A percentile compares a stretch with the other conserved stretches of the same genome.
Conservation (phyloP, 495 filamentous ascomycete species). For the Penicillium ucsense region DNA sequence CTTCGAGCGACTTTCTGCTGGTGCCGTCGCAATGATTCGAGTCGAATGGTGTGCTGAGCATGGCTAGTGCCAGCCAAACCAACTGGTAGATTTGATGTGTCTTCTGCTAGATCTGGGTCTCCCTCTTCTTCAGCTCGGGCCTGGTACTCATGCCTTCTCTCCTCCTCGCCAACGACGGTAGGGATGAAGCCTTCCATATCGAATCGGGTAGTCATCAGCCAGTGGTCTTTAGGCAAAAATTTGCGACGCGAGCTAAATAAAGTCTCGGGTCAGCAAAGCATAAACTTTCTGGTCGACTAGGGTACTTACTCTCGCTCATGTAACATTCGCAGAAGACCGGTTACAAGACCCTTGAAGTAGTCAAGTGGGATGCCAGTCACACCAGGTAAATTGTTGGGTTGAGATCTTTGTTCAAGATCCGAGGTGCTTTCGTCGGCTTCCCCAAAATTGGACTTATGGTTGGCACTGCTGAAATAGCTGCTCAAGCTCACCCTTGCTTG, state of each 20-base stretch:
- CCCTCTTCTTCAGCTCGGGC: slow-evolving; percentile 45
- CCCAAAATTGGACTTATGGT: slow-evolving; percentile 3
- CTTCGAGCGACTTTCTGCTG: slow-evolving; percentile 56
- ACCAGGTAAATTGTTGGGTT: slow-evolving; percentile 40
- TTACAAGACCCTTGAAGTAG: slow-evolving; percentile 70
- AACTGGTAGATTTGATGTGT: slow-evolving; percentile 20
- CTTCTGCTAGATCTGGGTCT: slow-evolving; percentile 22
- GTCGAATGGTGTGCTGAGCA: slow-evolving; percentile 40
- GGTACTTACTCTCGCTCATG: slow-evolving; percentile 74
- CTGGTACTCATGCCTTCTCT: slow-evolving; percentile 60
- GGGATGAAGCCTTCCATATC: slow-evolving; percentile 87
- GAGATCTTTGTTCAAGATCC: slow-evolving; percentile 28
- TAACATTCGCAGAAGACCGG: slow-evolving; percentile 74
- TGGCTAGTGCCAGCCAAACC: slow-evolving; percentile 43
- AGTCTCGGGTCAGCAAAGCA: neutral
- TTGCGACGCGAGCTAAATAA: slow-evolving; percentile 58
- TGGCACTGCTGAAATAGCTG: slow-evolving; percentile 42
- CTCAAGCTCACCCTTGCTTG: slow-evolving; percentile 38
- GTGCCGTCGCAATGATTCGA: slow-evolving; percentile 45
- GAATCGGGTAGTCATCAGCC: slow-evolving; percentile 89
- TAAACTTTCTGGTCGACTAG: neutral
- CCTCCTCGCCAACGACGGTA: slow-evolving; percentile 80
- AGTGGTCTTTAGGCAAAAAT: slow-evolving; percentile 74
- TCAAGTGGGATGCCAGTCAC: slow-evolving; percentile 65
- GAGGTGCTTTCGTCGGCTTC: slow-evolving; percentile 17